phyloP scores from a whole-genome alignment of 1,139 yeast species.

The Groenewaldozyma auringiensis region DNA sequence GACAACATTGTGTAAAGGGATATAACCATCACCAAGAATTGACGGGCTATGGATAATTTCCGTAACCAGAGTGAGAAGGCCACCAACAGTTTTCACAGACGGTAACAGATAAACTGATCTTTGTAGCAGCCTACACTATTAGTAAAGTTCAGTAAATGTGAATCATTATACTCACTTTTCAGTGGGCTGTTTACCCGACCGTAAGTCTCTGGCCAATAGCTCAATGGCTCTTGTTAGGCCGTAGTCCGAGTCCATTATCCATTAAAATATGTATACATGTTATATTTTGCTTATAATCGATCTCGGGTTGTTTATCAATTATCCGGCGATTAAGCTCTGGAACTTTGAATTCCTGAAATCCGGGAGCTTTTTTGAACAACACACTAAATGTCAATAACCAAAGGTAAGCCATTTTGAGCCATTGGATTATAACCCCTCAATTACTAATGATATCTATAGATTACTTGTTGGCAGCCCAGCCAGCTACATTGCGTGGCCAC shows the following conservation, averaged over 20 bases:
- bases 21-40: slow-evolving; percentile 31
- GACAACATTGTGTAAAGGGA: slow-evolving; percentile 13
- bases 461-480: slow-evolving; percentile 58
- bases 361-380: no score
- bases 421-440: no score
- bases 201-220: slow-evolving; percentile 8
- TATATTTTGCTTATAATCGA: no score
- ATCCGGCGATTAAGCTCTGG: no score
- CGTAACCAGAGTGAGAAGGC: slow-evolving; percentile 45
- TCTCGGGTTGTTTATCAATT: no score
- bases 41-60: slow-evolving; percentile 44
- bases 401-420: background rate
- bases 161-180: background rate
- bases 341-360: no score
- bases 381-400: slow-evolving; percentile 2
- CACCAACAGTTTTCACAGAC: slow-evolving; percentile 48
- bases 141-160: background rate
- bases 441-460: slow-evolving; percentile 9
- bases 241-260: background rate
- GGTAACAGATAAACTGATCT: slow-evolving; percentile 57
- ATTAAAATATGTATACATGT: background rate
- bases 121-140: slow-evolving; percentile 30
- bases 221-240: slow-evolving; percentile 7
- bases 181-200: background rate
- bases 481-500: slow-evolving; percentile 63